Evolutionary conservation across 805 yeast species (phyloP).

Genomic region (Yamadazyma endophytica): DNA sequence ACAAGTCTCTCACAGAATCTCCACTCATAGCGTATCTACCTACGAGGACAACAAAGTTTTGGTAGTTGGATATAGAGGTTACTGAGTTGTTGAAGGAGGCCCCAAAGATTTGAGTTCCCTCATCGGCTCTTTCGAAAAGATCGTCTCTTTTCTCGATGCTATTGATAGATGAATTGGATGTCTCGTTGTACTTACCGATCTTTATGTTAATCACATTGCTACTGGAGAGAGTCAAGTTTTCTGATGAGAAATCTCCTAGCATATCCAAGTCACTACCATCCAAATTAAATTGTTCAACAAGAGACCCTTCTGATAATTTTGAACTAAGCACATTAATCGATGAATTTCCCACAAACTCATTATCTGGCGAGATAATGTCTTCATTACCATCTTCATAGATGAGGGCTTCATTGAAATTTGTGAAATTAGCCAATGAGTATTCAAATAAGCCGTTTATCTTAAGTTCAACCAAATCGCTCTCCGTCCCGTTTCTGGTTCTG

Average conservation of each 20-base stretch:
- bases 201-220: constrained; percentile 24
- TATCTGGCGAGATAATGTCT: constrained; percentile 22
- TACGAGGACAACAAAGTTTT: constrained; percentile 20
- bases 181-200: constrained; percentile 25
- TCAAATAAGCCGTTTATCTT: constrained; percentile 77
- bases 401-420: constrained; percentile 24
- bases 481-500: constrained; percentile 5
- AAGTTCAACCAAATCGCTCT: constrained; percentile 20
- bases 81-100: constrained; percentile 28
- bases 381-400: constrained; percentile 17
- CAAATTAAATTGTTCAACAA: constrained; percentile 29
- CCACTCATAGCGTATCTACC: constrained; percentile 31
- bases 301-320: constrained; percentile 23
- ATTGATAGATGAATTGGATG: constrained; percentile 25
- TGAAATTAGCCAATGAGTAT: constrained; percentile 67
- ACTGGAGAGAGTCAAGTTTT: constrained; percentile 22
- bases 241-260: constrained; percentile 43
- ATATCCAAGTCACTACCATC: constrained; percentile 32
- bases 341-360: constrained; percentile 38
- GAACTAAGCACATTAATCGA: constrained; percentile 34
- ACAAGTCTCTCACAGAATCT: constrained; percentile 18
- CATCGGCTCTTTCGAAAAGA: constrained; percentile 13
- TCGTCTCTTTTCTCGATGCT: constrained; percentile 11
- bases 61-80: constrained; percentile 16
- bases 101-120: constrained; percentile 16